phyloP scores from a whole-genome alignment of 177 flowering plant genomes.

The Vitis hybrid region DNA sequence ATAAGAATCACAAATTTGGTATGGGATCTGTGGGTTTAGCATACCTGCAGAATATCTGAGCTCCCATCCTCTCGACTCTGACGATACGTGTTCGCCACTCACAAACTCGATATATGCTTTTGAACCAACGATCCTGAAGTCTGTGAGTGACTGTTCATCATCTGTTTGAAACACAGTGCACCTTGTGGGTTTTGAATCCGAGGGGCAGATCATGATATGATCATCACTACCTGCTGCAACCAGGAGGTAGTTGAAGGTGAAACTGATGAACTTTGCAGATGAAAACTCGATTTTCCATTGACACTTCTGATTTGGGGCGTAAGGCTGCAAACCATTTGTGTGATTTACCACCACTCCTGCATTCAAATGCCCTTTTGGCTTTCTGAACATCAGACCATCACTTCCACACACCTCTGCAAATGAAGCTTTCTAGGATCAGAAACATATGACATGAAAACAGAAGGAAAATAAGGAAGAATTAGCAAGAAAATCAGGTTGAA shows the following conservation, averaged over 20 bases:
- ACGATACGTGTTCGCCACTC: conserved; percentile 12
- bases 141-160: neutral
- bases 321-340: conserved; percentile 26
- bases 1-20: no score
- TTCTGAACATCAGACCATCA: conserved; percentile 9
- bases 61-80: conserved; percentile 27
- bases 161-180: conserved; percentile 5
- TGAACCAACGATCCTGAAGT: conserved; percentile 14
- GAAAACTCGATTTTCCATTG: conserved; percentile 19
- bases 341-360: conserved; percentile 26
- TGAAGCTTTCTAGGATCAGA: neutral
- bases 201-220: conserved; percentile 17
- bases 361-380: conserved; percentile 10
- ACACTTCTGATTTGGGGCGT: conserved; percentile 22
- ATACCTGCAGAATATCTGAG: conserved; percentile 27
- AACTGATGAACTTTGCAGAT: conserved; percentile 25
- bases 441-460: no score
- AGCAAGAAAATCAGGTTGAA: no score
- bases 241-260: conserved; percentile 18
- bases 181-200: neutral
- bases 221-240: conserved; percentile 20
- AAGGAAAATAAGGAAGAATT: no score
- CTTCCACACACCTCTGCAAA: conserved; percentile 20
- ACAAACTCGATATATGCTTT: conserved; percentile 18
- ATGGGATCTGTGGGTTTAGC: no score